A percentile compares a stretch with the other conserved stretches of the same genome.
These are phyloP conservation scores for Cichorium intybus DNA, from an alignment of 140 eudicot genomes.

Conservation along the genomic window DNA sequence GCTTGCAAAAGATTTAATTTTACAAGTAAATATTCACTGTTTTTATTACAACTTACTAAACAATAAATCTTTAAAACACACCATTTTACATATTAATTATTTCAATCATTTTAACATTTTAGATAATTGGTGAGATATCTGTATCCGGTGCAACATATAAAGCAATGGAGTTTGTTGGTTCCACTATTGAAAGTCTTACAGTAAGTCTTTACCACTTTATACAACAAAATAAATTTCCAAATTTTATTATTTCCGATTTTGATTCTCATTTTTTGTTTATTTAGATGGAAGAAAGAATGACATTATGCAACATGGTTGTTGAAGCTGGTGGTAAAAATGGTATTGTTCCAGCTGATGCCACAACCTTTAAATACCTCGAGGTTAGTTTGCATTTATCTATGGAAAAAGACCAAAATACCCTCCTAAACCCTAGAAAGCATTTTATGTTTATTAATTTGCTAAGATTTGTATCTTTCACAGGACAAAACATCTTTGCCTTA, in stretches of 20 bases:
- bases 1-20: conserved; percentile 94
- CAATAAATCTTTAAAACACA: background rate
- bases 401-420: background rate
- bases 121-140: conserved; percentile 98
- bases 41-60: background rate
- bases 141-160: conserved; percentile 98
- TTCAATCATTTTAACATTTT: conserved; percentile 2
- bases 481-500: conserved; percentile 78
- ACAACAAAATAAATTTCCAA: too few species aligned
- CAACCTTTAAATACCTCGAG: conserved; percentile 87
- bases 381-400: conserved; percentile 40
- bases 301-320: conserved; percentile 97
- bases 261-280: conserved; percentile 1
- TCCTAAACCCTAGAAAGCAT: too few species aligned
- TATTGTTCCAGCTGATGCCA: conserved; percentile 89
- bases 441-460: background rate
- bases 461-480: conserved; percentile 33
- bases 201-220: conserved; percentile 40
- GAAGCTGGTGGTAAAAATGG: conserved; percentile 99
- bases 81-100: background rate
- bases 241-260: background rate
- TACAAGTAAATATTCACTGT: conserved; percentile 62
- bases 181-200: conserved; percentile 80
- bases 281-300: conserved; percentile 99
- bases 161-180: conserved; percentile 96